Evolutionary conservation across 2,329 filamentous ascomycete genomes (phyloP), one percentile per base, ranked within the genome.

Genomic region (Fusarium cyanostomum): DNA sequence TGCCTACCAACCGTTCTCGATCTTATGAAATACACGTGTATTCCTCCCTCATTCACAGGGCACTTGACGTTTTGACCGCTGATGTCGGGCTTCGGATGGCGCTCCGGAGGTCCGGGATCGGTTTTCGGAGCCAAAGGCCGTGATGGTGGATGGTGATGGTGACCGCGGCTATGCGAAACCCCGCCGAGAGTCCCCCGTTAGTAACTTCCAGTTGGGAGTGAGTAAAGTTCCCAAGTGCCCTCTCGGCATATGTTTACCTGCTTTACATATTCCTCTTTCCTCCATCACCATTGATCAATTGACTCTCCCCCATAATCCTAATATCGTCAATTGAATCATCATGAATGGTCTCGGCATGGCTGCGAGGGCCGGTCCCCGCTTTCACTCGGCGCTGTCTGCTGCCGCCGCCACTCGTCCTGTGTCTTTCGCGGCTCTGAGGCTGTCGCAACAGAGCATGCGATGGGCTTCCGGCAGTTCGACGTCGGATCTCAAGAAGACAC

Each of bases 401-500:
- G 46, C 52, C 43, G 48, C 59, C 33, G 35, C 35, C 28, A n/a
- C n/a, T n/a, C 67, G 65, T 30, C 67, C 67, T 39, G 64, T 66
- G 57, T 69, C 67, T 52, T 52, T 61, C 41, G 62, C 55, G 12
- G 60, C 54, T 35, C 38, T 69, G 45, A 39, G 55, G 35, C 16
- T 67, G 35, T 64, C 56, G 34, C 66, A 48, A 54, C 66, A 71
- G 60, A 56, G 67, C 50, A 31, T 63, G 35, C 72, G 73, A 43
- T 71, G 64, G 57, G 72, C 72, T 43, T 75, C 74, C 33, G 64
- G 59, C 18, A 66, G 69, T 24, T 61, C 71, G 13, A 65, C 62
- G 7, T 72, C 64, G 33, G 66, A 75, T 16, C 80, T 85, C 64
- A 80, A 77, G 70, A 89, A 84, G 78, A 96, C 92, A 3, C 88